Percentiles rank a stretch among this genome's conserved stretches.
Conservation (phyloP, 768 basidiomycete species). For the Naganishia onofrii region DNA sequence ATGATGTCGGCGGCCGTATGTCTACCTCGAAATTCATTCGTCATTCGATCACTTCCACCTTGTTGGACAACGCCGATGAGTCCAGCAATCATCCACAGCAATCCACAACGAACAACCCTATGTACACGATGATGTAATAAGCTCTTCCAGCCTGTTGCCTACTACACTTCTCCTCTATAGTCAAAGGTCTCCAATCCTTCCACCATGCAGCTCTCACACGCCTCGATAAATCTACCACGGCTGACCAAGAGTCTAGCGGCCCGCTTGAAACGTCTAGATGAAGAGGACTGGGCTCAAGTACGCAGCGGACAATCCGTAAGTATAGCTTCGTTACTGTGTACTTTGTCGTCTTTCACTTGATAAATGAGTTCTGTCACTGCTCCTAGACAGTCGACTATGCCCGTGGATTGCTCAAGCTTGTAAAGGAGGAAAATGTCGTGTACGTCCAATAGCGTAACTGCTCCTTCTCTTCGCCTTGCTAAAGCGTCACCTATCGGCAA, state of each 20-base stretch:
- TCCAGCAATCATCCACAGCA: too few species aligned
- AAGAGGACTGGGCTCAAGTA: constrained; percentile 30
- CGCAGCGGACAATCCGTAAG: constrained; percentile 24
- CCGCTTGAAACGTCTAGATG: background rate
- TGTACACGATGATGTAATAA: constrained; percentile 10
- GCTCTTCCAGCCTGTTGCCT: background rate
- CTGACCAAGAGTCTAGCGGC: constrained; percentile 4
- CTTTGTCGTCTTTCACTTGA: background rate
- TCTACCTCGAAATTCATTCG: too few species aligned
- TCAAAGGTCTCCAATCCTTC: too few species aligned
- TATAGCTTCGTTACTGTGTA: background rate
- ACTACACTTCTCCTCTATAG: too few species aligned
- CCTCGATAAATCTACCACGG: constrained; percentile 27
- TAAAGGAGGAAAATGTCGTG: constrained; percentile 20
- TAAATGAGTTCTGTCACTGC: background rate
- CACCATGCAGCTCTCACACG: constrained; percentile 24
- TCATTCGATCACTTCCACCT: too few species aligned
- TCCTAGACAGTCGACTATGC: constrained; percentile 27
- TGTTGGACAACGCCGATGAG: too few species aligned
- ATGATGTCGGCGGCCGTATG: too few species aligned
- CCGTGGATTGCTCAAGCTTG: constrained; percentile 5
- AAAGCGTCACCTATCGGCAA: background rate
- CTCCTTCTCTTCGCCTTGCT: background rate
- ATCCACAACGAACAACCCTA: too few species aligned
- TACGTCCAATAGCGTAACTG: background rate